Evolutionary conservation across 176 grass and related monocot genomes (phyloP).

Genomic region (Stipa capillata): DNA sequence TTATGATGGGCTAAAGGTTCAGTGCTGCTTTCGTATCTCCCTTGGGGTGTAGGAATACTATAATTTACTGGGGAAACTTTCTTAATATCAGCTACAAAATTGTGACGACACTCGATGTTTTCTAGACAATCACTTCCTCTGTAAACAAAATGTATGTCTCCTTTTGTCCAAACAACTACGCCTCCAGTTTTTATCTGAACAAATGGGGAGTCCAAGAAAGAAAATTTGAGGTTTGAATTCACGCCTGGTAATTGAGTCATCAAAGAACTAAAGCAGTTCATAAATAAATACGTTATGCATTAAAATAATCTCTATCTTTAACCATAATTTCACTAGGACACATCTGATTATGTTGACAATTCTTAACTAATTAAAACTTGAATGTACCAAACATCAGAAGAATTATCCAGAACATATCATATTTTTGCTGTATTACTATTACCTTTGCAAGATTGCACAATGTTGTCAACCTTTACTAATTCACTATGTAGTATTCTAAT

Average conservation of each 20-base stretch:
- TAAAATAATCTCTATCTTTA: not conserved
- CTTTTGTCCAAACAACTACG: conserved; percentile 66
- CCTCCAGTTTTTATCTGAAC: conserved; percentile 73
- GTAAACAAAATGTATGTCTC: conserved; percentile 63
- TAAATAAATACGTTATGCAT: not conserved
- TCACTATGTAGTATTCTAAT: not conserved
- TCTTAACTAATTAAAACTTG: not conserved
- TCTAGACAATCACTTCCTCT: conserved; percentile 31
- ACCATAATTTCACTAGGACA: not conserved
- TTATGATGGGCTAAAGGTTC: not conserved
- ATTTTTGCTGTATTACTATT: not conserved
- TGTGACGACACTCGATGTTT: not conserved
- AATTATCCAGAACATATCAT: not conserved
- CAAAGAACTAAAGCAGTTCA: not conserved
- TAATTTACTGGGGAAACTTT: conserved; percentile 11
- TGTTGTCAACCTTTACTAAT: not conserved
- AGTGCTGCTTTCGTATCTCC: not conserved
- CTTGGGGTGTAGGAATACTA: not conserved
- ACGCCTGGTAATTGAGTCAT: not conserved
- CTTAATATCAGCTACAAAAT: not conserved
- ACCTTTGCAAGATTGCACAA: not conserved
- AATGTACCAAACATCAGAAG: not conserved
- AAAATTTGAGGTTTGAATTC: not conserved
- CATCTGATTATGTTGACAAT: not conserved
- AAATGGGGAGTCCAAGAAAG: not conserved